A percentile compares a stretch with the other conserved stretches of the same genome.
Evolutionary conservation across 352 stramenopile species (phyloP).

Genomic region (Pythium grandisporangium): DNA sequence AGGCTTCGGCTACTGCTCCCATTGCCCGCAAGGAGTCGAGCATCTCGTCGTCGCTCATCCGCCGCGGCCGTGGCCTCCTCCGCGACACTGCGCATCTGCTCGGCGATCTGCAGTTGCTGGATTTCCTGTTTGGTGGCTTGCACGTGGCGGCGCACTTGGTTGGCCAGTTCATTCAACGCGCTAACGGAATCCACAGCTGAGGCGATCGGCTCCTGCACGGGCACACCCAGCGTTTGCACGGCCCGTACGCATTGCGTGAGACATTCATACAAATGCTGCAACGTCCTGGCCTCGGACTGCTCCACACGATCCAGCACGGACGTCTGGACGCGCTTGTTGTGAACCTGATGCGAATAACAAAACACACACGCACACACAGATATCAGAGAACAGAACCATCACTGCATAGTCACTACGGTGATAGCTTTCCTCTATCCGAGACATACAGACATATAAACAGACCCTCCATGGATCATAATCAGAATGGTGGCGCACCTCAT

Average conservation of each 20-base stretch:
- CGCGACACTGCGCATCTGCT: conserved; percentile 43
- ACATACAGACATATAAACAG: too few relatives aligned
- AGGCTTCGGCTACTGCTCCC: too few relatives aligned
- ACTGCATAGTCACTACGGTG: too few relatives aligned
- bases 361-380: too few relatives aligned
- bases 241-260: conserved; percentile 28
- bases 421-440: too few relatives aligned
- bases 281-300: conserved; percentile 17
- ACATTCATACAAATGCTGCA: conserved; percentile 32
- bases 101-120: conserved; percentile 55
- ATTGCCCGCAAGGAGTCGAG: too few relatives aligned
- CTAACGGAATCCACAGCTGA: conserved; percentile 27
- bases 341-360: conserved; percentile 18
- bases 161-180: conserved; percentile 45
- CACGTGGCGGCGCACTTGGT: conserved; percentile 35
- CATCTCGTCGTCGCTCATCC: too few relatives aligned
- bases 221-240: conserved; percentile 39
- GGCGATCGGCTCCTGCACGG: conserved; percentile 25
- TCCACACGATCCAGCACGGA: conserved; percentile 21
- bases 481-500: too few relatives aligned
- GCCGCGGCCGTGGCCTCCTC: conserved; percentile 19
- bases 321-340: conserved; percentile 21
- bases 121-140: conserved; percentile 52
- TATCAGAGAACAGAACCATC: too few relatives aligned
- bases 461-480: too few relatives aligned